A percentile compares a stretch with the other conserved stretches of the same genome.
phyloP scores from a whole-genome alignment of 352 stramenopile species.

The Phytophthora foliorum region DNA sequence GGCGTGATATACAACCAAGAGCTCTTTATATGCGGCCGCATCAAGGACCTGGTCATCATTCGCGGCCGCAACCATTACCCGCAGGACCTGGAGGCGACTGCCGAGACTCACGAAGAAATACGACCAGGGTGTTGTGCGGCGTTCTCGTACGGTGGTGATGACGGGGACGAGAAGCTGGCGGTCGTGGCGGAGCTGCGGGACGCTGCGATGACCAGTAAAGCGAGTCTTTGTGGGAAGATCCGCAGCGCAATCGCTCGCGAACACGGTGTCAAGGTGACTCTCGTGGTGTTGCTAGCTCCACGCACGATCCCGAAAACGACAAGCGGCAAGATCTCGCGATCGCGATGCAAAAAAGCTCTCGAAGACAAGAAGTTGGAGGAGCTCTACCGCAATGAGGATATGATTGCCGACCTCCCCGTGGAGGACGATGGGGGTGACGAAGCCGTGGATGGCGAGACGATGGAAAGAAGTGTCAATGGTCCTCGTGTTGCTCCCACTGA shows the following conservation, averaged over 20 bases:
- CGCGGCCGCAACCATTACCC: constrained; percentile 99
- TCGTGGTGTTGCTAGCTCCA: constrained; percentile 93
- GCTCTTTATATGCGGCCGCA: constrained; percentile 97
- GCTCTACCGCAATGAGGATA: constrained; percentile 86
- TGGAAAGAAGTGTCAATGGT: constrained; percentile 34
- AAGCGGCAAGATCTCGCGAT: constrained; percentile 98
- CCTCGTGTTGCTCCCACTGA: constrained; percentile 22
- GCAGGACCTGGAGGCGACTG: constrained; percentile 98
- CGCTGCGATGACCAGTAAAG: constrained; percentile 70
- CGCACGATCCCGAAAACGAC: constrained; percentile 98
- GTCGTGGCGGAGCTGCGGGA: constrained; percentile 85
- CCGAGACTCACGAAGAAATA: constrained; percentile 83
- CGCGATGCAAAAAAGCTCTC: constrained; percentile 84
- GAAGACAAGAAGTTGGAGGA: constrained; percentile 68
- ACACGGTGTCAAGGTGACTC: constrained; percentile 89
- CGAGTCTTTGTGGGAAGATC: constrained; percentile 81
- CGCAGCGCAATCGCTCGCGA: constrained; percentile 73
- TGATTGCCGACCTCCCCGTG: constrained; percentile 57
- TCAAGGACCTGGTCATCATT: constrained; percentile 99
- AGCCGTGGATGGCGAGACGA: constrained; percentile 37
- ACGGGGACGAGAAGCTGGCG: constrained; percentile 75
- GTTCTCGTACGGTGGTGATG: constrained; percentile 82
- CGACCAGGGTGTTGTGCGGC: constrained; percentile 96
- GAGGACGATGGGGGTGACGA: constrained; percentile 56
- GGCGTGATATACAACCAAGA: constrained; percentile 97